Evolutionary conservation across 139 green algal species (phyloP), one percentile per base, ranked within the genome.

Genomic region (Tetradesmus obliquus): DNA sequence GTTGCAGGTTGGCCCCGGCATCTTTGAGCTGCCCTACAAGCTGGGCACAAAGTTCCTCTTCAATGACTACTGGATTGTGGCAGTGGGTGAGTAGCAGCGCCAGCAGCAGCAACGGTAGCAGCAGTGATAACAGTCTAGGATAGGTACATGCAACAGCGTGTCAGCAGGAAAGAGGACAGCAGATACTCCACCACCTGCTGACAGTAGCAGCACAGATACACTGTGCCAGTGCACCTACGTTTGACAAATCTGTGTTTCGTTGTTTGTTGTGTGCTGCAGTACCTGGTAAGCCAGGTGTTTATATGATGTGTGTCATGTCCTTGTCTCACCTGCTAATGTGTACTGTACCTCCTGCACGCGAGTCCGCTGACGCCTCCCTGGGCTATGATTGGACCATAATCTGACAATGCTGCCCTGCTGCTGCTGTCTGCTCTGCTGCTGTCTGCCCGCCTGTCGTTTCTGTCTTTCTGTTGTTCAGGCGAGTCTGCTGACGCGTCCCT

Each of bases 51-150:
- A 82, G 66, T 72, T 90, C 81, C 57, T 87, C 32, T 84, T 84
- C 60, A 17, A 66, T 24, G 45, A 92, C 60, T 90, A 92, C 80
- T 93, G 91, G 91, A 60, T 93, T 22, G 91, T 93, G 2, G 91
- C 91, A 17, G 91, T 92, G 17, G 91, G 91, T 93, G 69, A 90
- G 91, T 22, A 8, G 53, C 57, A 9, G 57, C 57, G 0, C 7
- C 66, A 6, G 13, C 66, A 76, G 66, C 66, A 20, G 66, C 60
- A 71, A 4, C 60, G 10, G 19, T 15, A 20, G 60, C 60, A 71
- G 60, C 60, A 71, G 32, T 45, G 32, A 45, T 45, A 45, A 45
- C 32, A 45, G 32, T 45, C 32, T 45, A 45, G 32, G 32, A 45
- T 45, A 45, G 32, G 32, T 45, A 45, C 32, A 45, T 45, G 32